Evolutionary conservation across 805 yeast genomes (phyloP).

Genomic region (Yarrowia sp.): DNA sequence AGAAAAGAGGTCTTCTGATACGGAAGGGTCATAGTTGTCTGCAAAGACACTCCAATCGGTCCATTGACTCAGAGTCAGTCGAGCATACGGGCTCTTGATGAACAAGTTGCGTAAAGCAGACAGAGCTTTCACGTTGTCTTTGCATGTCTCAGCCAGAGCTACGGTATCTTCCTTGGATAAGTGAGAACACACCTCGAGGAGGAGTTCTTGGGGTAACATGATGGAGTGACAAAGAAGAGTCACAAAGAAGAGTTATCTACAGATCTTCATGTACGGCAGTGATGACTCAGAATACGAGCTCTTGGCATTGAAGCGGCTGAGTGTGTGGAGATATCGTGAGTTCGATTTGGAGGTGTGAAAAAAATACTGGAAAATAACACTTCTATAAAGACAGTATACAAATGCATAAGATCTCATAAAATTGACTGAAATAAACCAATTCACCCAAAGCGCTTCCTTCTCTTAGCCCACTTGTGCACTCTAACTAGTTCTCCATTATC

Average conservation of each 20-base stretch:
- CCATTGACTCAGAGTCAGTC: constrained; percentile 4
- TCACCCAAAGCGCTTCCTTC: too few relatives aligned
- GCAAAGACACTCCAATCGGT: not conserved
- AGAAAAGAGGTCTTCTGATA: not conserved
- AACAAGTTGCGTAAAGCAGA: not conserved
- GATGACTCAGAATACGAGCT: constrained; percentile 7
- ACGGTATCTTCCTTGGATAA: not conserved
- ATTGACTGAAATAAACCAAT: too few relatives aligned
- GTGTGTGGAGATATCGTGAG: not conserved
- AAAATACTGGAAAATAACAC: too few relatives aligned
- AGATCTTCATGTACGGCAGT: not conserved
- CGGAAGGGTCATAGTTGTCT: not conserved
- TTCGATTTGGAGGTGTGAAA: not conserved
- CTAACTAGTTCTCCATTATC: too few relatives aligned
- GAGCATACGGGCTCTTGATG: not conserved
- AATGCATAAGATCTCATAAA: too few relatives aligned
- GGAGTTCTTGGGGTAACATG: not conserved
- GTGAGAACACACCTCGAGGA: not conserved
- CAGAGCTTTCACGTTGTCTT: not conserved
- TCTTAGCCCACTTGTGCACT: too few relatives aligned
- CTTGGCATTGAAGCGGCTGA: constrained; percentile 4
- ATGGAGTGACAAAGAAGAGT: too few relatives aligned
- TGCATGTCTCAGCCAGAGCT: constrained; percentile 1
- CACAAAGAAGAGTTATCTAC: not conserved
- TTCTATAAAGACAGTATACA: too few relatives aligned